Base-by-base conservation (phyloP, 495 filamentous ascomycete genomes). In the Aspergillus campestris region DNA sequence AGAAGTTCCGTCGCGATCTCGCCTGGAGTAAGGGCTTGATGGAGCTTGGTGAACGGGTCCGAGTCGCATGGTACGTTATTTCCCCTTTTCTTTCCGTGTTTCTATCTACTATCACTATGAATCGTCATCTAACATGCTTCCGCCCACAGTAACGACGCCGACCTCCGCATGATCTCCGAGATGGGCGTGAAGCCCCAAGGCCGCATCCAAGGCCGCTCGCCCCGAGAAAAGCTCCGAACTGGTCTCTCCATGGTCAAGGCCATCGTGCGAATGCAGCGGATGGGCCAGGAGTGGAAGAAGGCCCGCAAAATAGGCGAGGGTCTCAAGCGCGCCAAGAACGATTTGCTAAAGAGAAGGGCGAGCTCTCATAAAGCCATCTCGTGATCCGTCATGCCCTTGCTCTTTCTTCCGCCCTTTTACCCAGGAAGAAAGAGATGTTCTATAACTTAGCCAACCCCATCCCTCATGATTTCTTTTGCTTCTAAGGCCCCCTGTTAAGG, bases 21-120 rank as follows among this genome's bases (percentile, higher is more conserved):
- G 83, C 81, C 18, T 94, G 71, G 85, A 84, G 62, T 86, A 98
- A 79, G 77, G 73, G 64, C 82, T 55, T 82, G 51, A 80, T 92
- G 76, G 85, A 90, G 64, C 80, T 97, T 40, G 79, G 69, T 24
- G 70, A 74, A 83, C 60, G 79, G 80, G 64, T 89, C 77, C 61
- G 78, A 77, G 53, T 67, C 45, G 81, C 84, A 68, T 98, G 91
- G 92, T 96, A 81, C 55, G 87, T 82, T 35, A 31, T 29, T 29
- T 8, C 40, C 34, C 37, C 49, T 51, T 56, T 42, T 47, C 42
- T 34, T 40, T 47, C 36, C 40, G 38, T 33, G 38, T 32, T 47
- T 34, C 12, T 49, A 34, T 48, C 33, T 39, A 31, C 35, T 15
- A 12, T 31, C 50, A 8, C 42, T 18, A 33, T 36, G 29, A 27